A percentile compares a stretch with the other conserved stretches of the same genome.
phyloP scores from a whole-genome alignment of 176 grass and related monocot genomes.

The Musa acuminata region DNA sequence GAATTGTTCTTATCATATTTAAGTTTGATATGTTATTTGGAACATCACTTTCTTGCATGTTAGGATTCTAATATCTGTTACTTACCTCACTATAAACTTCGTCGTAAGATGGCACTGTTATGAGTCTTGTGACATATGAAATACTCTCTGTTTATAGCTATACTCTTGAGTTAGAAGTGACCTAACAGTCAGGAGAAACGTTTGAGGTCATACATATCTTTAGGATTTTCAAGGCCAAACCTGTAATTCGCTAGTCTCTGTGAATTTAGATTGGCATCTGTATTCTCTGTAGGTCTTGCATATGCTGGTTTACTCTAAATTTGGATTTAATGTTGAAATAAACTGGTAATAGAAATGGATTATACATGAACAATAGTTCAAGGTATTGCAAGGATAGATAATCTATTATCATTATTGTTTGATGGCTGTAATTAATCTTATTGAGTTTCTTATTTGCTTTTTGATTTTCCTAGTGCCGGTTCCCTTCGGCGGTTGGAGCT shows the following conservation, averaged over 20 bases:
- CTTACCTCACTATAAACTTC: neutral
- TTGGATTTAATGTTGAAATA: too few relatives aligned
- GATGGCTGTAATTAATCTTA: neutral
- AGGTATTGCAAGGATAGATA: too few relatives aligned
- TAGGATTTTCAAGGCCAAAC: too few relatives aligned
- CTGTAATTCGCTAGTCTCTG: neutral
- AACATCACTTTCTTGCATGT: neutral
- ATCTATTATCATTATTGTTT: neutral
- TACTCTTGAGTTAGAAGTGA: too few relatives aligned
- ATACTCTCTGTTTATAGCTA: too few relatives aligned
- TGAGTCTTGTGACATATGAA: too few relatives aligned
- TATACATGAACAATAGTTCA: too few relatives aligned
- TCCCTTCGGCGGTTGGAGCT: slow-evolving; percentile 68
- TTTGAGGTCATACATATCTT: neutral
- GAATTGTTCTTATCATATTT: neutral
- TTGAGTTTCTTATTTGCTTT: neutral
- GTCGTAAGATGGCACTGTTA: too few relatives aligned
- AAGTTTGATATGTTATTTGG: neutral
- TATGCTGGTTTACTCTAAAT: too few relatives aligned
- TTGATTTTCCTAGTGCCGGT: slow-evolving; percentile 34
- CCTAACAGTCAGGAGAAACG: neutral
- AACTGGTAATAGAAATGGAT: too few relatives aligned
- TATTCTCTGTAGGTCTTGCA: neutral
- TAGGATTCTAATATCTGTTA: neutral
- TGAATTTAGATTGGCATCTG: neutral